Evolutionary conservation across 768 basidiomycete species (phyloP).

Genomic region (Coprinopsis marcescibilis): DNA sequence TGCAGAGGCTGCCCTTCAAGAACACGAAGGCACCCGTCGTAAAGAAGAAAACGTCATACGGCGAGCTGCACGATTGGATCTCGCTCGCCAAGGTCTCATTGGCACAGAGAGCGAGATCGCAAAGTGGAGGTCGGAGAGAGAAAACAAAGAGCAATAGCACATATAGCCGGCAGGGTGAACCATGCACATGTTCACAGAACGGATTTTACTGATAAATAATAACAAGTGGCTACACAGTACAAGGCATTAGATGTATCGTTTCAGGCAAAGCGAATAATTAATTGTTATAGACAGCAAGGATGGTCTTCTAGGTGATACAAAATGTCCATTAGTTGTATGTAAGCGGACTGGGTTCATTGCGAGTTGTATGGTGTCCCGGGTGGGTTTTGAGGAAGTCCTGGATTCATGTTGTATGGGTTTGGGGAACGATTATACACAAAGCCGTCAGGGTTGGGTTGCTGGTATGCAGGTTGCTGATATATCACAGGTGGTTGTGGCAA

Average conservation of each 20-base stretch:
- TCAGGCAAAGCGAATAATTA: too few species aligned
- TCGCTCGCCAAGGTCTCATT: slow-evolving; percentile 68
- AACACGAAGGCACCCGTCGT: slow-evolving; percentile 63
- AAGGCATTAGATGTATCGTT: too few species aligned
- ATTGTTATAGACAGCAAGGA: too few species aligned
- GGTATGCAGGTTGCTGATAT: slow-evolving; percentile 35
- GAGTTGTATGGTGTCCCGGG: slow-evolving; percentile 5
- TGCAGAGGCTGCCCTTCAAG: slow-evolving; percentile 70
- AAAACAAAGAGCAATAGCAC: slow-evolving; percentile 9
- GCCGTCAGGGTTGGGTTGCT: slow-evolving; percentile 26
- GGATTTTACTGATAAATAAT: too few species aligned
- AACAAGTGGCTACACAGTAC: too few species aligned
- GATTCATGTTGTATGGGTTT: slow-evolving; percentile 10
- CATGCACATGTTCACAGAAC: too few species aligned
- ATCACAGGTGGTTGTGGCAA: slow-evolving; percentile 46
- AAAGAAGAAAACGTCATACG: slow-evolving; percentile 64
- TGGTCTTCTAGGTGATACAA: too few species aligned
- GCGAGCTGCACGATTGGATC: slow-evolving; percentile 66
- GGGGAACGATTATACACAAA: slow-evolving; percentile 23
- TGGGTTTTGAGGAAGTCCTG: slow-evolving; percentile 33
- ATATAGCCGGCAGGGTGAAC: too few species aligned
- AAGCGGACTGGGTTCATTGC: too few species aligned
- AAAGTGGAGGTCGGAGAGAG: slow-evolving; percentile 56
- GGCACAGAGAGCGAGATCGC: slow-evolving; percentile 81
- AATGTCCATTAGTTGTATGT: too few species aligned